A percentile compares a stretch with the other conserved stretches of the same genome.
These are phyloP conservation scores for Fusarium kyushuense DNA, from an alignment of 2,329 filamentous ascomycete species.

Conservation along the genomic window DNA sequence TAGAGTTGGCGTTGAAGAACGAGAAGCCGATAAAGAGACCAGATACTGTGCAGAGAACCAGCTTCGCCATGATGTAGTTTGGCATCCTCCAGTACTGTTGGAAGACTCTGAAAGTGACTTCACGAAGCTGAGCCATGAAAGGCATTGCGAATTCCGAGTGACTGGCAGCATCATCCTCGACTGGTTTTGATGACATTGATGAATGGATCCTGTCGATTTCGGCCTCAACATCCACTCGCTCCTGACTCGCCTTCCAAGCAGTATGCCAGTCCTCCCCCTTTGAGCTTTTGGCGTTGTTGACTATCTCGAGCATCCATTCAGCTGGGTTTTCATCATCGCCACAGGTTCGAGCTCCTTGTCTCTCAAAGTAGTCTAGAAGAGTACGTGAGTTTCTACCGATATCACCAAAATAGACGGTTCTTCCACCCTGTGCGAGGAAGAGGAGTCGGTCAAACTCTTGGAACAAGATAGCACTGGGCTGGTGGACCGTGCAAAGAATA, in stretches of 20 bases:
- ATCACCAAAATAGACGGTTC: conserved; percentile 76
- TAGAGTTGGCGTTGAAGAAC: conserved; percentile 68
- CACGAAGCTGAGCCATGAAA: conserved; percentile 72
- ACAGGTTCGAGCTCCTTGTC: conserved; percentile 71
- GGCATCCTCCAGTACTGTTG: conserved; percentile 88
- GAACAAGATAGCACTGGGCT: conserved; percentile 66
- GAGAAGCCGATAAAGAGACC: conserved; percentile 81
- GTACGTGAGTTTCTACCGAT: conserved; percentile 70
- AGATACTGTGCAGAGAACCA: conserved; percentile 68
- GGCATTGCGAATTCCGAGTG: conserved; percentile 82
- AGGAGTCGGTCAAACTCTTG: conserved; percentile 70
- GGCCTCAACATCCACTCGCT: conserved; percentile 63
- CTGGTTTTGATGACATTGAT: conserved; percentile 53
- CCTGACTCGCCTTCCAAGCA: conserved; percentile 70
- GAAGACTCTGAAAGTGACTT: conserved; percentile 77
- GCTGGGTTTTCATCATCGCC: conserved; percentile 75
- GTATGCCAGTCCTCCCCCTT: conserved; percentile 71
- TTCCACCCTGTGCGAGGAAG: conserved; percentile 73
- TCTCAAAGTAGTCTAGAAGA: conserved; percentile 73
- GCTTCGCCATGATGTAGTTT: conserved; percentile 81
- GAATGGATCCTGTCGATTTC: conserved; percentile 74
- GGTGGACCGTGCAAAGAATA: conserved; percentile 67
- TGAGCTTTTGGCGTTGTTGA: conserved; percentile 56
- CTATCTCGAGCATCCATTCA: conserved; percentile 77
- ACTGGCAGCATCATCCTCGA: conserved; percentile 39